A percentile compares a stretch with the other conserved stretches of the same genome.
phyloP scores from a whole-genome alignment of 495 filamentous ascomycete species.

The Xylaria intraflava region DNA sequence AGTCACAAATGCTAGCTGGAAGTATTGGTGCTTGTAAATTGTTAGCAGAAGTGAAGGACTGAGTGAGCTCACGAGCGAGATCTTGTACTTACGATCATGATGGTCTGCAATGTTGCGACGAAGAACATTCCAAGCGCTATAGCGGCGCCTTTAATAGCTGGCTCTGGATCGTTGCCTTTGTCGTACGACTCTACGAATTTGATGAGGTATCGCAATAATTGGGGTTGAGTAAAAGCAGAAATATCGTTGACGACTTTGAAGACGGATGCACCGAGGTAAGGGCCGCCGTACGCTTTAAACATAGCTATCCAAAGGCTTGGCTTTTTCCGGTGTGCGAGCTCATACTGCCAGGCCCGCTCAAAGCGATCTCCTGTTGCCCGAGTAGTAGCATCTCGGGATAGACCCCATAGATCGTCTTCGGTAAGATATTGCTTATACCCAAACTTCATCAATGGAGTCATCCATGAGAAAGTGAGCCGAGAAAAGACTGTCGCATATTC shows the following conservation, averaged over 20 bases:
- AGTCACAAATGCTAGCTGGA: conserved; percentile 87
- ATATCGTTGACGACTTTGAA: conserved; percentile 84
- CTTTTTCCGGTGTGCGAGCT: conserved; percentile 61
- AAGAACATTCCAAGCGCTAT: conserved; percentile 92
- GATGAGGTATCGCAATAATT: conserved; percentile 80
- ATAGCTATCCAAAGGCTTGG: conserved; percentile 93
- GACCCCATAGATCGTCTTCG: conserved; percentile 94
- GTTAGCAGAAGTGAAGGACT: conserved; percentile 8
- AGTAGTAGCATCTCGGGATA: conserved; percentile 75
- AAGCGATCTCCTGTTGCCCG: conserved; percentile 59
- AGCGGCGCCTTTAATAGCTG: conserved; percentile 72
- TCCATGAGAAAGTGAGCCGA: conserved; percentile 92
- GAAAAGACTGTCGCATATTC: conserved; percentile 96
- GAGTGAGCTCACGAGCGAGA: conserved; percentile 2
- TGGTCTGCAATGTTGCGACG: conserved; percentile 76
- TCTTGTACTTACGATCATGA: conserved; percentile 34
- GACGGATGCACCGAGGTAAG: conserved; percentile 69
- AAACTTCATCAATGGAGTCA: conserved; percentile 96
- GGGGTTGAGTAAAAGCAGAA: conserved; percentile 84
- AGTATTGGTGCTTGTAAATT: conserved; percentile 83
- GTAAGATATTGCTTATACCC: conserved; percentile 89
- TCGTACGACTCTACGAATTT: conserved; percentile 77
- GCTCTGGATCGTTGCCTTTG: conserved; percentile 54
- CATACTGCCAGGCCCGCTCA: conserved; percentile 66
- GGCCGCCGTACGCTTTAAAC: conserved; percentile 74